Evolutionary conservation across 305 asterid genomes (phyloP).

Genomic region (Petunia hybrid): DNA sequence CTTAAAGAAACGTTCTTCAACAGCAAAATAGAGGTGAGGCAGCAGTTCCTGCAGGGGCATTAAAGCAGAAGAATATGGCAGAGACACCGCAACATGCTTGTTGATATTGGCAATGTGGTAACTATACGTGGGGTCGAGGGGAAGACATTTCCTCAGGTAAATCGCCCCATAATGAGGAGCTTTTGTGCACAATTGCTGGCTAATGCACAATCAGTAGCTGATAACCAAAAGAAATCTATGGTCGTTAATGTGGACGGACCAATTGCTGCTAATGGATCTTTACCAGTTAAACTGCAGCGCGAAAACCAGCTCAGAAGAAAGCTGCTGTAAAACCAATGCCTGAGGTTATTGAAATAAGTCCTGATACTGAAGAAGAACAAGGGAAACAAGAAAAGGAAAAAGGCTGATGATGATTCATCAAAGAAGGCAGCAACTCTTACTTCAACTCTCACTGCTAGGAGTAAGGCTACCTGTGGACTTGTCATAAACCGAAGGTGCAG

Average conservation of each 20-base stretch:
- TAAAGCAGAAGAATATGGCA: constrained; percentile 67
- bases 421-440: constrained; percentile 35
- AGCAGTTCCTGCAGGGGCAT: constrained; percentile 35
- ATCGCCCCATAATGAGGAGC: constrained; percentile 82
- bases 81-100: constrained; percentile 32
- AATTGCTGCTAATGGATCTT: constrained; percentile 40
- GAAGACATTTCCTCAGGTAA: constrained; percentile 49
- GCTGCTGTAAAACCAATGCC: constrained; percentile 57
- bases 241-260: constrained; percentile 16
- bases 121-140: too few species aligned
- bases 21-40: too few species aligned
- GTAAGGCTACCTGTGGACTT: constrained; percentile 47
- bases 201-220: constrained; percentile 35
- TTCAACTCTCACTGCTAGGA: constrained; percentile 79
- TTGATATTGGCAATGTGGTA: too few species aligned
- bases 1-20: constrained; percentile 40
- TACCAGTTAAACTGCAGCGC: constrained; percentile 44
- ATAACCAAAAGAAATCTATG: constrained; percentile 54
- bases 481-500: constrained; percentile 45
- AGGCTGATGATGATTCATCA: too few species aligned
- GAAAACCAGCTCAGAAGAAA: constrained; percentile 59
- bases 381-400: constrained; percentile 16
- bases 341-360: constrained; percentile 64
- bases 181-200: constrained; percentile 80
- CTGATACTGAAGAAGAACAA: constrained; percentile 52